Base-by-base conservation (phyloP, 306 rosid genomes). In the Castanopsis chinensis region DNA sequence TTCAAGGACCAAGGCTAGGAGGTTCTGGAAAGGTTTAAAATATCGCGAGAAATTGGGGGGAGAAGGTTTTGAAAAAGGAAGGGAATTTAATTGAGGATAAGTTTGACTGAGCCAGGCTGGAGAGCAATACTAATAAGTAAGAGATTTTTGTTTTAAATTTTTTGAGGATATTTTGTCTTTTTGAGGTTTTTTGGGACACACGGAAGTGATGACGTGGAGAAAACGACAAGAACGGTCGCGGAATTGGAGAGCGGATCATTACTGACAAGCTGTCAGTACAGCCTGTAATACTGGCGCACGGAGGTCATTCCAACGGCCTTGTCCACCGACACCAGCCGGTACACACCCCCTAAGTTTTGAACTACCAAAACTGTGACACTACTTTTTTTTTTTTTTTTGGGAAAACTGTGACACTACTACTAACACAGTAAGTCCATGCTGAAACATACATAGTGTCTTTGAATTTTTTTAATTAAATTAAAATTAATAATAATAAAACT, bases 81-180 rank as follows among this genome's bases (percentile, higher is more conserved):
- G 23, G 63, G 28, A 8, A n/a, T 57, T 8, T 8, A 5, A 9
- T 17, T 6, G 64, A 30, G 81, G 90, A 84, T 85, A 85, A 79
- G 86, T 82, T 87, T 84, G 86, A 87, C 86, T 64, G 63, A 77
- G 86, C 88, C 88, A 84, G 88, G 86, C 85, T 87, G 86, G 86
- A 79, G 73, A 65, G 83, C 88, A 89, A 84, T 80, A 58, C 86
- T 80, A 41, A 41, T 41, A 41, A 41, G 45, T 71, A 51, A 75
- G 53, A 56, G 28, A 49, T 51, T 35, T 60, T 74, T 54, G 83
- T 72, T 73, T 37, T 49, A 45, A 70, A 61, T 69, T 5, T 21
- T 73, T 21, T 61, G 52, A 20, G 55, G 33, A 71, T 71, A 53
- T 37, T 15, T 14, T n/a, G 51, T 69, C 20, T 74, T 56, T 33